Conservation (phyloP, 2,329 filamentous ascomycete genomes). For the Taxawa tesnikishii region DNA sequence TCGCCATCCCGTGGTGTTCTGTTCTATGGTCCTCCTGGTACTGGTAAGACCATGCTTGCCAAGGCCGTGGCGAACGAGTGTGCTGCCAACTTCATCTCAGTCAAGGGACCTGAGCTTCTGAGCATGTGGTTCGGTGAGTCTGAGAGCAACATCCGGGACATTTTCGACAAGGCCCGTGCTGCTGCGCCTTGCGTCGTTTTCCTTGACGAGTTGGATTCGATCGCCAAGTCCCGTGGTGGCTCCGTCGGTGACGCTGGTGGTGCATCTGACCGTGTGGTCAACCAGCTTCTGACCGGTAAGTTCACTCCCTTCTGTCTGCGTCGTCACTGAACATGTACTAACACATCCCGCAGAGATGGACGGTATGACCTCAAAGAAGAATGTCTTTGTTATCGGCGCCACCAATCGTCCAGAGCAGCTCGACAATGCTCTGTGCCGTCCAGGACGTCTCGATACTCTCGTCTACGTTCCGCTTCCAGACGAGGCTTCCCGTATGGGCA, state of each 20-base stretch:
- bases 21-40: constrained; percentile 98
- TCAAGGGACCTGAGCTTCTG: constrained; percentile 95
- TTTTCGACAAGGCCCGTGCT: constrained; percentile 98
- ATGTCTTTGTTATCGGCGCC: constrained; percentile 97
- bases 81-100: constrained; percentile 97
- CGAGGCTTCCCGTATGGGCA: constrained; percentile 75
- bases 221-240: constrained; percentile 97
- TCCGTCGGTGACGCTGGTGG: constrained; percentile 92
- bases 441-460: constrained; percentile 94
- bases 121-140: constrained; percentile 99
- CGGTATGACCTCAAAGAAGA: constrained; percentile 99
- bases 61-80: constrained; percentile 99
- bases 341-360: constrained; percentile 67
- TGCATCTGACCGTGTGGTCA: constrained; percentile 98
- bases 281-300: constrained; percentile 93
- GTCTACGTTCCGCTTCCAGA: constrained; percentile 97
- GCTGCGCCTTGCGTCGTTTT: constrained; percentile 98
- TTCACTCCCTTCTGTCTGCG: constrained; percentile 10
- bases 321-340: constrained; percentile 33
- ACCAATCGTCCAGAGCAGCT: constrained; percentile 98
- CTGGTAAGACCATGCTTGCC: constrained; percentile 98
- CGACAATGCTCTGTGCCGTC: constrained; percentile 94
- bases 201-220: constrained; percentile 96
- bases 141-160: constrained; percentile 98
- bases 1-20: constrained; percentile 96